phyloP scores from a whole-genome alignment of 2,329 filamentous ascomycete genomes.

The Claviceps africana region DNA sequence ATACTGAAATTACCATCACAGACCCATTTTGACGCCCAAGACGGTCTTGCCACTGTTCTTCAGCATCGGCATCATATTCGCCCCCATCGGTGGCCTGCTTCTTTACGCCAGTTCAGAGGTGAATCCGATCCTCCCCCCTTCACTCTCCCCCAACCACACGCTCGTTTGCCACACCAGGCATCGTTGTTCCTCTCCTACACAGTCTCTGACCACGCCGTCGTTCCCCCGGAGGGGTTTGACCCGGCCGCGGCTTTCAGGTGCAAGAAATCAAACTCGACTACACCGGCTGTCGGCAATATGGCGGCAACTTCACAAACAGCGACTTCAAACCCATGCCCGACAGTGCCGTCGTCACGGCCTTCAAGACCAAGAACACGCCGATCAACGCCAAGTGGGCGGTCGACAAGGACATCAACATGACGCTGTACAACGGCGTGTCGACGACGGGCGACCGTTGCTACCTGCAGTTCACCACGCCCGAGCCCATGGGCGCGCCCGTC shows the following conservation, averaged over 20 bases:
- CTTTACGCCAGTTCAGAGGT: slow-evolving; percentile 76
- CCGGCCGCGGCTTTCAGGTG: slow-evolving; percentile 43
- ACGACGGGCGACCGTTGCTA: slow-evolving; percentile 45
- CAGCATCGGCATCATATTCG: slow-evolving; percentile 78
- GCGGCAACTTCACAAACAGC: slow-evolving; percentile 26
- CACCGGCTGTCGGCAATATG: slow-evolving; percentile 53
- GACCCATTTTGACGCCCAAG: slow-evolving; percentile 89
- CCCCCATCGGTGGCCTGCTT: slow-evolving; percentile 76
- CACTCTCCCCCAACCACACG: neutral
- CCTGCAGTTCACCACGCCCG: slow-evolving; percentile 65
- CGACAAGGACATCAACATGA: slow-evolving; percentile 25
- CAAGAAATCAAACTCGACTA: slow-evolving; percentile 90
- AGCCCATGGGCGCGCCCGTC: slow-evolving; percentile 66
- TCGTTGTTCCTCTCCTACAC: no score
- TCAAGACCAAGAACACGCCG: slow-evolving; percentile 42
- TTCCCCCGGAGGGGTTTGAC: neutral
- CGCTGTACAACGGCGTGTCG: slow-evolving; percentile 22
- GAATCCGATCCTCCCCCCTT: slow-evolving; percentile 13
- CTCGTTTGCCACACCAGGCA: neutral
- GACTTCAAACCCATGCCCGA: slow-evolving; percentile 37
- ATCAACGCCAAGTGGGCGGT: slow-evolving; percentile 29
- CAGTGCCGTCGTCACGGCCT: slow-evolving; percentile 50
- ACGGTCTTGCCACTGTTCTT: slow-evolving; percentile 89
- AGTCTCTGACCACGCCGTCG: neutral
- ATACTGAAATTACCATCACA: slow-evolving; percentile 21